These are phyloP conservation scores for Nakaseomyces kungkrabaensis DNA, from an alignment of 1,139 yeast species.

Conservation along the genomic window DNA sequence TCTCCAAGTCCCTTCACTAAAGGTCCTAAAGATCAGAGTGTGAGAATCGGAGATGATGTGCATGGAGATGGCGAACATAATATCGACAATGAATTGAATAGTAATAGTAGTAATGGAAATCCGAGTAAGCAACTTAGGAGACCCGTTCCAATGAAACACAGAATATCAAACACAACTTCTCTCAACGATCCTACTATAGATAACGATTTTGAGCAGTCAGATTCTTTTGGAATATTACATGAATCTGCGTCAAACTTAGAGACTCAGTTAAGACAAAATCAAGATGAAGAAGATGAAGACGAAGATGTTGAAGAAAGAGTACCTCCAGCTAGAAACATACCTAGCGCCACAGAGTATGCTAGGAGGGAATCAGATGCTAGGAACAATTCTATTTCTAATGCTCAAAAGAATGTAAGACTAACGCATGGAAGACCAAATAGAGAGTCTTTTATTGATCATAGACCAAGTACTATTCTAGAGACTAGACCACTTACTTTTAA, in stretches of 20 bases:
- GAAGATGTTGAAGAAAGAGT: not conserved
- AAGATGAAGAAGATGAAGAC: slow-evolving; percentile 2
- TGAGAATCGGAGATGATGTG: not conserved
- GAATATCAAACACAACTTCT: slow-evolving; percentile 2
- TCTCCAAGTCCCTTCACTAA: not conserved
- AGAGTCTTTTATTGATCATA: slow-evolving; percentile 26
- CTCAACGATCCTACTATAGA: slow-evolving; percentile 5
- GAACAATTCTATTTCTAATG: slow-evolving; percentile 10
- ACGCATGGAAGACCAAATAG: slow-evolving; percentile 8
- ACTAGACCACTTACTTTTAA: slow-evolving; percentile 3
- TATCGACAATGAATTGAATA: not conserved
- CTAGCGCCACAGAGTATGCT: slow-evolving; percentile 1
- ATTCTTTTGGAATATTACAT: slow-evolving; percentile 28
- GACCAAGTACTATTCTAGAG: slow-evolving; percentile 18
- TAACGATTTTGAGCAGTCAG: slow-evolving; percentile 26
- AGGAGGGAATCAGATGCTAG: slow-evolving; percentile 11
- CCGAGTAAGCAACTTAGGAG: not conserved
- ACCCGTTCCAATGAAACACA: slow-evolving; percentile 2
- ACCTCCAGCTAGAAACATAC: slow-evolving; percentile 11
- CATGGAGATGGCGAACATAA: not conserved
- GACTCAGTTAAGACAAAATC: not conserved
- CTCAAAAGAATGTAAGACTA: not conserved
- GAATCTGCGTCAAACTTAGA: slow-evolving; percentile 16
- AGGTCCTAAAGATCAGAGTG: not conserved
- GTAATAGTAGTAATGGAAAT: not conserved